Evolutionary conservation across 2,329 filamentous ascomycete species (phyloP).

Genomic region (Coniochaeta prunicola): DNA sequence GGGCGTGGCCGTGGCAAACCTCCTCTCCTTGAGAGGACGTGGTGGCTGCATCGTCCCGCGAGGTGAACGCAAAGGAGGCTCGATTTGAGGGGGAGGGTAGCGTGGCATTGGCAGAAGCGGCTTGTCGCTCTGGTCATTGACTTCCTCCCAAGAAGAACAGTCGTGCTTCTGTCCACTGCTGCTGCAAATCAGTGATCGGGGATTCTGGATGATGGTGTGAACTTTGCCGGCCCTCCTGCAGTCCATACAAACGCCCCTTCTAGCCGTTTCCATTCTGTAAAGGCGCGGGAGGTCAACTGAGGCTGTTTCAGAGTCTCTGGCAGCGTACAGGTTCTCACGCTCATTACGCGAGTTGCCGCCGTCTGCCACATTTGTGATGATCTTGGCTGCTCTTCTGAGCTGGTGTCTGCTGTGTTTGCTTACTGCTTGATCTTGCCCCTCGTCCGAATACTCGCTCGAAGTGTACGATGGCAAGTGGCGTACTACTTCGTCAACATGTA

Average conservation of each 20-base stretch:
- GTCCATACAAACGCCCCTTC: background rate
- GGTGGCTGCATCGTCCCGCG: background rate
- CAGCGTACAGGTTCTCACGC: background rate
- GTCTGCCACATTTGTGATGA: background rate
- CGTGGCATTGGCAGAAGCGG: too few species aligned
- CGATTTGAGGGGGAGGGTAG: background rate
- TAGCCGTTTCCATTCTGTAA: background rate
- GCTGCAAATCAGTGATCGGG: background rate
- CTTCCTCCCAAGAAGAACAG: background rate
- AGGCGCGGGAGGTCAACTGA: background rate
- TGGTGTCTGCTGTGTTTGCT: background rate
- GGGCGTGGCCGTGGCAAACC: background rate
- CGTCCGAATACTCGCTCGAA: background rate
- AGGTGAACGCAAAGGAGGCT: background rate
- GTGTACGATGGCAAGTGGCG: background rate
- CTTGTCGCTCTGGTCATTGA: background rate
- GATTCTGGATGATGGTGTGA: background rate
- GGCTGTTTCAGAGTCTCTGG: background rate
- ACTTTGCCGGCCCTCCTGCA: background rate
- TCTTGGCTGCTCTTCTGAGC: background rate
- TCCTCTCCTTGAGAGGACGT: background rate
- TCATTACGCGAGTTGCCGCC: background rate
- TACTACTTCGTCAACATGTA: background rate
- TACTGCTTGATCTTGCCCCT: background rate
- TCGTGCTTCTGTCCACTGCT: background rate